A percentile compares a stretch with the other conserved stretches of the same genome.
These are phyloP conservation scores for Erodium texanum DNA, from an alignment of 441 rosid genomes.

Conservation along the genomic window DNA sequence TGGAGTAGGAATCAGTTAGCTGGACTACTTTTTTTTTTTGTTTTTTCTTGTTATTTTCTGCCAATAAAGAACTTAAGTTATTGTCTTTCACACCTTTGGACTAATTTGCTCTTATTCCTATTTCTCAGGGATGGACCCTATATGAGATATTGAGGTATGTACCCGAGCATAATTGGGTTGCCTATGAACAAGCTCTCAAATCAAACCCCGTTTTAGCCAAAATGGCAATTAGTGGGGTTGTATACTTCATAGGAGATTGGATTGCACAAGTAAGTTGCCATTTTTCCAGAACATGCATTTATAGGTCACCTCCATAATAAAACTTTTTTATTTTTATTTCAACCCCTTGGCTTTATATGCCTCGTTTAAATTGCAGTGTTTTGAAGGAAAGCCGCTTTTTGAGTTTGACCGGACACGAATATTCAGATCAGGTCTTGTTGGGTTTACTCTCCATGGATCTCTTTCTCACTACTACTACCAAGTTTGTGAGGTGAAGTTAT, in stretches of 20 bases:
- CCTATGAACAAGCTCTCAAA: conserved; percentile 81
- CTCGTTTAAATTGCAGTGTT: conserved; percentile 45
- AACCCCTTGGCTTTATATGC: not conserved
- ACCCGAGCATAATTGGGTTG: conserved; percentile 89
- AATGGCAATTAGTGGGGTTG: conserved; percentile 92
- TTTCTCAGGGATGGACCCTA: conserved; percentile 84
- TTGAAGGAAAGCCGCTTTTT: conserved; percentile 72
- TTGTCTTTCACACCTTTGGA: conserved; percentile 2
- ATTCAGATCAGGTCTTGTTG: conserved; percentile 88
- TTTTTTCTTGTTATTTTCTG: not conserved
- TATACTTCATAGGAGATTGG: conserved; percentile 86
- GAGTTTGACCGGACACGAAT: conserved; percentile 64
- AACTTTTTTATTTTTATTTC: not conserved
- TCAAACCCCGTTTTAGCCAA: conserved; percentile 87
- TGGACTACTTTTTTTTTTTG: not conserved
- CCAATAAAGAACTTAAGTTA: conserved; percentile 9
- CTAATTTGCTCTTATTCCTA: conserved; percentile 13
- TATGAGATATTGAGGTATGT: conserved; percentile 69
- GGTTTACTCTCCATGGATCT: conserved; percentile 89
- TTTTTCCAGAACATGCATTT: not conserved
- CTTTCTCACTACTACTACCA: conserved; percentile 92
- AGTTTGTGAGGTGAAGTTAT: conserved; percentile 60
- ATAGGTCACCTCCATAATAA: not conserved
- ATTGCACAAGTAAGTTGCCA: conserved; percentile 67
- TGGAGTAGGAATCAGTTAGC: not conserved